Percentiles rank a stretch among this genome's conserved stretches.
Conservation (phyloP, 2,329 filamentous ascomycete genomes). For the Podosphaera xanthii region DNA sequence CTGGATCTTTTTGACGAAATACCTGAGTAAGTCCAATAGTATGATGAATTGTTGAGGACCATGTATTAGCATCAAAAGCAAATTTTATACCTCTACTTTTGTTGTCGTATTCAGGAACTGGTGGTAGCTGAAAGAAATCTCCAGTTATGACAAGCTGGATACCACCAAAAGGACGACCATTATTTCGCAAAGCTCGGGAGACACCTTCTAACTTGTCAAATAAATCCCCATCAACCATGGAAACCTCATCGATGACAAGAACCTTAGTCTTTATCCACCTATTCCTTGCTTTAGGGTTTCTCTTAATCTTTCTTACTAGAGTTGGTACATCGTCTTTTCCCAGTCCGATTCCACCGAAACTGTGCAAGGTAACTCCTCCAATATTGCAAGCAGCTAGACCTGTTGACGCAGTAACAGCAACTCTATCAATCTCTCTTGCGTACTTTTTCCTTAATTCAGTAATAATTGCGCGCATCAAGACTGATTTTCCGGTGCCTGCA, state of each 20-base stretch:
- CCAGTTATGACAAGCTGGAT: slow-evolving; percentile 92
- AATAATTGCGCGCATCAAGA: slow-evolving; percentile 84
- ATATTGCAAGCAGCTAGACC: slow-evolving; percentile 93
- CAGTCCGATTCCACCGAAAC: slow-evolving; percentile 83
- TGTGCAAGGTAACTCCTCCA: slow-evolving; percentile 84
- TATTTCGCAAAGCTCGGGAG: slow-evolving; percentile 66
- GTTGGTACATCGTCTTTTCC: slow-evolving; percentile 69
- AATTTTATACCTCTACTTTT: slow-evolving; percentile 52
- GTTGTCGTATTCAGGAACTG: slow-evolving; percentile 51
- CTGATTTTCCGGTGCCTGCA: slow-evolving; percentile 90
- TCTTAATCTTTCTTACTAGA: slow-evolving; percentile 74
- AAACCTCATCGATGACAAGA: slow-evolving; percentile 82
- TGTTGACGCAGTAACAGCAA: slow-evolving; percentile 88
- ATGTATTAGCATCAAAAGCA: slow-evolving; percentile 77
- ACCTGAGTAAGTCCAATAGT: slow-evolving; percentile 90
- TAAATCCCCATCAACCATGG: slow-evolving; percentile 92
- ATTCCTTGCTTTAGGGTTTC: slow-evolving; percentile 67
- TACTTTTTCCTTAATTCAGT: slow-evolving; percentile 55
- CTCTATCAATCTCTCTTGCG: slow-evolving; percentile 50
- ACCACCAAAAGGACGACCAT: slow-evolving; percentile 78
- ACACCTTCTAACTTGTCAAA: slow-evolving; percentile 92
- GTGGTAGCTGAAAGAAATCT: slow-evolving; percentile 92
- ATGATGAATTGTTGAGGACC: slow-evolving; percentile 81
- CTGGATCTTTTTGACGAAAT: slow-evolving; percentile 79
- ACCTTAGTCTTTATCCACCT: slow-evolving; percentile 78